Conservation (phyloP, 2,329 filamentous ascomycete genomes). For the Periconia digitata region DNA sequence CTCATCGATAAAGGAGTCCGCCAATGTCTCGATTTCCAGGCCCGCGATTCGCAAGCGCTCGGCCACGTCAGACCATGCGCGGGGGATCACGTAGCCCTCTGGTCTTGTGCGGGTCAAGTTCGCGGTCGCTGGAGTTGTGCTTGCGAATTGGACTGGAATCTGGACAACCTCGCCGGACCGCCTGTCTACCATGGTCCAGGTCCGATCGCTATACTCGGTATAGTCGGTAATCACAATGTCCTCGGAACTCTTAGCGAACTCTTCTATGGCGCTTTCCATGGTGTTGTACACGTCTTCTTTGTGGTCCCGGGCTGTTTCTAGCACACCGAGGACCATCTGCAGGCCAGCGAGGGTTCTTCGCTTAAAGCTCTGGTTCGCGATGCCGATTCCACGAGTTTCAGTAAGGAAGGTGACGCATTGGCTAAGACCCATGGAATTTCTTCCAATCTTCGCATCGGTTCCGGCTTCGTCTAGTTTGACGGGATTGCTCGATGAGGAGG, state of each 20-base stretch:
- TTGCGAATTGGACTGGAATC: conserved; percentile 37
- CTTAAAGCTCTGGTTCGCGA: conserved; percentile 39
- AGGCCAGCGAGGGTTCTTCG: conserved; percentile 36
- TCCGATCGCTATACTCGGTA: conserved; percentile 26
- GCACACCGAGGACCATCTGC: conserved; percentile 36
- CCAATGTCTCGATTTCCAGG: conserved; percentile 33
- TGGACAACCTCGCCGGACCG: conserved; percentile 34
- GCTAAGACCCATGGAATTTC: conserved; percentile 41
- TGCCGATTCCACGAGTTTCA: conserved; percentile 39
- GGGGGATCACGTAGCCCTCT: conserved; percentile 40
- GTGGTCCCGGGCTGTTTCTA: conserved; percentile 37
- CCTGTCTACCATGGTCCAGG: conserved; percentile 39
- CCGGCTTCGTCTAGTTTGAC: conserved; percentile 36
- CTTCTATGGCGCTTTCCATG: conserved; percentile 29
- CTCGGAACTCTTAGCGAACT: conserved; percentile 26
- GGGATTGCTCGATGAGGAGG: conserved; percentile 19
- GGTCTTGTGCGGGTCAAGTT: conserved; percentile 39
- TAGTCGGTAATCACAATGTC: conserved; percentile 38
- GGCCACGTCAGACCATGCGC: conserved; percentile 38
- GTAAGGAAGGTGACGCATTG: conserved; percentile 40
- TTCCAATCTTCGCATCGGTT: conserved; percentile 40
- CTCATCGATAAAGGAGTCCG: conserved; percentile 27
- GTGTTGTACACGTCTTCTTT: conserved; percentile 26
- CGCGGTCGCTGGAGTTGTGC: conserved; percentile 36
- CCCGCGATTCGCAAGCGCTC: conserved; percentile 36